Evolutionary conservation across 1,139 yeast genomes (phyloP).

Genomic region (Nematodospora anomalae): DNA sequence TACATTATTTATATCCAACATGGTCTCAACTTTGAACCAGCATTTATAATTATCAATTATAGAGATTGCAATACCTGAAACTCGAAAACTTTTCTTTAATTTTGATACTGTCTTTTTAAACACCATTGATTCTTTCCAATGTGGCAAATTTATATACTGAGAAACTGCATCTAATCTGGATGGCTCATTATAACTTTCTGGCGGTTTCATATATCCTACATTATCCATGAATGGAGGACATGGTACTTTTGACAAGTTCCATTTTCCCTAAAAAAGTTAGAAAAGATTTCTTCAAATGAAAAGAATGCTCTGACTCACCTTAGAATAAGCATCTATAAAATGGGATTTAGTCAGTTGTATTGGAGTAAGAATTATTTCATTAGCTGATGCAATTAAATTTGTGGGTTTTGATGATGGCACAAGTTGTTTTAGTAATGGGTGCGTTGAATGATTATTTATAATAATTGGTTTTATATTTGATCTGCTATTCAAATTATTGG

Average conservation of each 20-base stretch:
- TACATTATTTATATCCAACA: slow-evolving; percentile 47
- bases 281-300: slow-evolving; percentile 15
- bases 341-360: slow-evolving; percentile 54
- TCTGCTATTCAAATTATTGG: background rate
- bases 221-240: slow-evolving; percentile 55
- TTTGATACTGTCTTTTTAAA: slow-evolving; percentile 41
- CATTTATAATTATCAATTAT: slow-evolving; percentile 51
- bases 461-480: background rate
- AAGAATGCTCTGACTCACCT: slow-evolving; percentile 18
- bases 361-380: slow-evolving; percentile 24
- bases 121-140: slow-evolving; percentile 48
- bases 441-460: background rate
- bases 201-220: slow-evolving; percentile 57
- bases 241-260: slow-evolving; percentile 56
- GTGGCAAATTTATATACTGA: slow-evolving; percentile 38
- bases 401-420: slow-evolving; percentile 1
- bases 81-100: slow-evolving; percentile 37
- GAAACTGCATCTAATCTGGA: slow-evolving; percentile 44
- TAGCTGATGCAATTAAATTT: slow-evolving; percentile 6
- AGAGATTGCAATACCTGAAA: slow-evolving; percentile 58
- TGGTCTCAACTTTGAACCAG: slow-evolving; percentile 48
- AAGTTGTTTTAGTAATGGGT: background rate
- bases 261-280: slow-evolving; percentile 41
- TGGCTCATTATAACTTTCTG: slow-evolving; percentile 51
- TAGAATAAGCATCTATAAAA: slow-evolving; percentile 61